Evolutionary conservation across 208 protist species (phyloP).

Genomic region (Porcisia deanei): DNA sequence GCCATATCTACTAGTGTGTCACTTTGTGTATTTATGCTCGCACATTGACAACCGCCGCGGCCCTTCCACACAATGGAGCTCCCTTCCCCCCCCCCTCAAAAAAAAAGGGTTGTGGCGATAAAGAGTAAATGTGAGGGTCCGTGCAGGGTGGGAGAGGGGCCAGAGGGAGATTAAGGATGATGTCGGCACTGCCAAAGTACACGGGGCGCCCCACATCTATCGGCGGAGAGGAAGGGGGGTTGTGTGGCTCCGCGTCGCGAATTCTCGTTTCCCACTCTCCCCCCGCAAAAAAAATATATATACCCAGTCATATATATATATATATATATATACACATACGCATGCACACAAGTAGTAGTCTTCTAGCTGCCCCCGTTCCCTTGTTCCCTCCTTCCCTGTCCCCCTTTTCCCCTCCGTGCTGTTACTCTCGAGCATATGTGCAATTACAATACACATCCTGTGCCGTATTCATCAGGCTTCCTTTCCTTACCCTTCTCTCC

Average conservation of each 20-base stretch:
- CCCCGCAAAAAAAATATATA: too few species aligned
- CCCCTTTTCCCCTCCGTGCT: not conserved
- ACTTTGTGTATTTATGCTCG: not conserved
- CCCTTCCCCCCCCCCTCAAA: not conserved
- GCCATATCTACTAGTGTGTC: not conserved
- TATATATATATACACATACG: too few species aligned
- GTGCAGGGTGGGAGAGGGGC: not conserved
- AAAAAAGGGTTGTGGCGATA: not conserved
- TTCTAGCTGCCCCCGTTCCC: not conserved
- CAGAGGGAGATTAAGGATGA: too few species aligned
- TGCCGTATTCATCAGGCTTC: not conserved
- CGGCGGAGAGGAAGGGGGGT: too few species aligned
- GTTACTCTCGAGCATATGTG: not conserved
- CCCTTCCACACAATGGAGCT: not conserved
- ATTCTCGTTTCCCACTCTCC: too few species aligned
- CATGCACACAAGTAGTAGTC: not conserved
- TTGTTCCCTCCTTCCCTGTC: not conserved
- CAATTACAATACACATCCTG: not conserved
- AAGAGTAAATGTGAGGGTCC: not conserved
- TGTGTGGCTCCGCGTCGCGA: too few species aligned
- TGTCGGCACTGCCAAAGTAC: too few species aligned
- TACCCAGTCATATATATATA: too few species aligned
- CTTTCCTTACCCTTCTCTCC: not conserved
- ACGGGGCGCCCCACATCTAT: too few species aligned
- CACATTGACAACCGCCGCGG: not conserved